Conservation (phyloP, 2,329 filamentous ascomycete genomes). For the Neurospora sp. region DNA sequence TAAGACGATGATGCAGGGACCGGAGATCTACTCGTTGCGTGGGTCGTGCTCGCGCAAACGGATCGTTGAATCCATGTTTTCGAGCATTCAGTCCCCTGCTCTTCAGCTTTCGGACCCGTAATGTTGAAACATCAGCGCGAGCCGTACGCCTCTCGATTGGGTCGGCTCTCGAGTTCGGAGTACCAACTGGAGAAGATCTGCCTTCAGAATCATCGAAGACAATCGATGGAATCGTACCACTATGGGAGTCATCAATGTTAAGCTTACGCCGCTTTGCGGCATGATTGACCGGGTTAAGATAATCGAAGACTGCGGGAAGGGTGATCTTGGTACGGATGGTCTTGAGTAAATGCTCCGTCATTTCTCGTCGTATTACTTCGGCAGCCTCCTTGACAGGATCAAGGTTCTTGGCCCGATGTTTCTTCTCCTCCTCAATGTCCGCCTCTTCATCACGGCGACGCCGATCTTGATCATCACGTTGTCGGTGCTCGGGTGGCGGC, state of each 20-base stretch:
- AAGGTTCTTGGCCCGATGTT: conserved; percentile 73
- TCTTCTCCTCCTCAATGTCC: conserved; percentile 85
- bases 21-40: conserved; percentile 54
- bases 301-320: conserved; percentile 68
- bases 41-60: conserved; percentile 55
- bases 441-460: conserved; percentile 63
- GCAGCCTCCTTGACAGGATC: conserved; percentile 84
- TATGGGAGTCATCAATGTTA: conserved; percentile 61
- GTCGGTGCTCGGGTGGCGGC: conserved; percentile 34
- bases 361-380: conserved; percentile 66
- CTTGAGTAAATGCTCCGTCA: conserved; percentile 77
- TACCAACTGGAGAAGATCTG: conserved; percentile 52
- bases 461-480: conserved; percentile 57
- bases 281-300: conserved; percentile 75
- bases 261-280: conserved; percentile 68
- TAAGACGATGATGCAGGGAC: conserved; percentile 71
- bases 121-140: conserved; percentile 49
- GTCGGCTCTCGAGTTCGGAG: conserved; percentile 54
- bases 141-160: conserved; percentile 51
- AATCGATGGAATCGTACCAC: conserved; percentile 42
- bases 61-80: conserved; percentile 56
- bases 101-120: conserved; percentile 66
- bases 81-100: conserved; percentile 45
- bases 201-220: conserved; percentile 53
- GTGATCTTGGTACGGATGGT: conserved; percentile 85